These are phyloP conservation scores for Cladorrhinum sp. DNA, from an alignment of 2,329 filamentous ascomycete genomes.

Conservation along the genomic window DNA sequence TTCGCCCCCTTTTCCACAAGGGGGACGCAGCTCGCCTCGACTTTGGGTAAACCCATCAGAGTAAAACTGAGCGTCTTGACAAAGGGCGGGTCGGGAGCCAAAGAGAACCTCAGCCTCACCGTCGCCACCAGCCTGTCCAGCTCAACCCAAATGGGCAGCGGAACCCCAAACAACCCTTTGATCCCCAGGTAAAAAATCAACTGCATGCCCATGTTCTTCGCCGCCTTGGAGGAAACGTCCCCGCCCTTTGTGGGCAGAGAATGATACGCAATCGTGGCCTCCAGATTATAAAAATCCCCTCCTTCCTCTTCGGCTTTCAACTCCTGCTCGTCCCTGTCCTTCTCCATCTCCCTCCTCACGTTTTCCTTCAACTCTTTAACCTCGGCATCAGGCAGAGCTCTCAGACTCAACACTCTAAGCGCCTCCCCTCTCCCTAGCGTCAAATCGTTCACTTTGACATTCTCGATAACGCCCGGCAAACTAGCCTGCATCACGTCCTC, in stretches of 20 bases:
- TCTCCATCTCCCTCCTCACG: conserved; percentile 73
- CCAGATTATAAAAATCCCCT: conserved; percentile 89
- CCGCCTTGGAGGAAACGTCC: conserved; percentile 68
- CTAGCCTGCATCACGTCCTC: conserved; percentile 97
- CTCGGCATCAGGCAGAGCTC: conserved; percentile 78
- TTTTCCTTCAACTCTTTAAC: conserved; percentile 79
- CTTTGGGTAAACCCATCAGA: conserved; percentile 88
- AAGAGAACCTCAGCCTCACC: conserved; percentile 74
- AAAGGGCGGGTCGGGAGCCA: conserved; percentile 89
- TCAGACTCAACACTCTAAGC: conserved; percentile 79
- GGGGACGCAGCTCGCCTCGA: conserved; percentile 83
- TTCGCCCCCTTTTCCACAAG: conserved; percentile 92
- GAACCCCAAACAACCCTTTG: conserved; percentile 84
- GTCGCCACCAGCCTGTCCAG: conserved; percentile 89
- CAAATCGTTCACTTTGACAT: conserved; percentile 92
- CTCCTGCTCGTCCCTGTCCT: conserved; percentile 81
- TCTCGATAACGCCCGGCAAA: conserved; percentile 85
- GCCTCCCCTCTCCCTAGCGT: conserved; percentile 83
- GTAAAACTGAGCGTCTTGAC: conserved; percentile 90
- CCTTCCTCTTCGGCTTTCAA: conserved; percentile 85
- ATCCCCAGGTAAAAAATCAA: conserved; percentile 90
- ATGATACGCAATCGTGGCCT: conserved; percentile 88
- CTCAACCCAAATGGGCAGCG: conserved; percentile 84
- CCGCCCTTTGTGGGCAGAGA: conserved; percentile 66
- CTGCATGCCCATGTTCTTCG: conserved; percentile 96